Evolutionary conservation across 169 alveolate species (phyloP).

Genomic region (Babesia sp.): DNA sequence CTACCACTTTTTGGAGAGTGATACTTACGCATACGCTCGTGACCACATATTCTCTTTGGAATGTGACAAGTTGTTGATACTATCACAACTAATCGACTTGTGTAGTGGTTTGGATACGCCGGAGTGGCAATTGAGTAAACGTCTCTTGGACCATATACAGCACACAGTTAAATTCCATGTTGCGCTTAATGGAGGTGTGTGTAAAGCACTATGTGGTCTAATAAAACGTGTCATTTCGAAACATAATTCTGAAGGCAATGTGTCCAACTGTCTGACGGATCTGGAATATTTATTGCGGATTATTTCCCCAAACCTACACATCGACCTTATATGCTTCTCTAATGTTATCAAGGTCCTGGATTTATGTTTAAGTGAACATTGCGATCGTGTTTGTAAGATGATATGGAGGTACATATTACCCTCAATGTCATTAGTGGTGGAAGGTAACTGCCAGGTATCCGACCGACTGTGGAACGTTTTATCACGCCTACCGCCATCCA

Average conservation of each 20-base stretch:
- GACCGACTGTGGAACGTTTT: slow-evolving; percentile 47
- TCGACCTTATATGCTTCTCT: slow-evolving; percentile 28
- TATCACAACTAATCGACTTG: slow-evolving; percentile 10
- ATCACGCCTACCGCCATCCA: slow-evolving; percentile 19
- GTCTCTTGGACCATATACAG: slow-evolving; percentile 6
- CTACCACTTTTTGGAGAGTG: slow-evolving; percentile 5
- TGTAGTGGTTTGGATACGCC: not conserved
- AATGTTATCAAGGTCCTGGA: not conserved
- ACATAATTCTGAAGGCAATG: not conserved
- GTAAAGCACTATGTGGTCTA: slow-evolving; percentile 15
- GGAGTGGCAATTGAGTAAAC: slow-evolving; percentile 19
- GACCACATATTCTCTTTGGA: slow-evolving; percentile 46
- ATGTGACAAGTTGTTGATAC: slow-evolving; percentile 23
- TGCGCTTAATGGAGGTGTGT: slow-evolving; percentile 9
- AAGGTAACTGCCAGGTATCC: slow-evolving; percentile 53
- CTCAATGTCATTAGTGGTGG: slow-evolving; percentile 23
- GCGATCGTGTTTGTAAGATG: slow-evolving; percentile 15
- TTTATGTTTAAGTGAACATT: not conserved
- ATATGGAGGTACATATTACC: slow-evolving; percentile 37
- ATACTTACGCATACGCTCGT: slow-evolving; percentile 24
- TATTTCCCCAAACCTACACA: slow-evolving; percentile 7
- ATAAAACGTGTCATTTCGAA: slow-evolving; percentile 1
- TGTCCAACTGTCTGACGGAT: not conserved
- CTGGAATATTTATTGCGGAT: not conserved
- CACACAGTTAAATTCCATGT: slow-evolving; percentile 25